A percentile compares a stretch with the other conserved stretches of the same genome.
Evolutionary conservation across 164 flowering plant species (phyloP).

Genomic region (Magnolia sinica): DNA sequence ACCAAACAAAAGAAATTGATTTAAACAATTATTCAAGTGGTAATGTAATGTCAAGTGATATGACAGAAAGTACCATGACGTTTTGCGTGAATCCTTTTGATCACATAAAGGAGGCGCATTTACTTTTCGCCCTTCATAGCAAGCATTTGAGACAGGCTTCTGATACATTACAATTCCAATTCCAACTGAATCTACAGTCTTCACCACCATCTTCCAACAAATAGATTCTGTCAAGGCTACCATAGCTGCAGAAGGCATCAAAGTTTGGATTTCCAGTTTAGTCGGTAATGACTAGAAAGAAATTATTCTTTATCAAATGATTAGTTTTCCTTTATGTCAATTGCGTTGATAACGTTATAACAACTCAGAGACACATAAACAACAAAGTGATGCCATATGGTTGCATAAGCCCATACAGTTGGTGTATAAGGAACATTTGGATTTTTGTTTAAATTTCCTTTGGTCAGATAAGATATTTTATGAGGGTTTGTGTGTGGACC

Average conservation of each 20-base stretch:
- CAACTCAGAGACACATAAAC: not conserved
- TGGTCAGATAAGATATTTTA: not conserved
- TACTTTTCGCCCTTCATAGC: slow-evolving; percentile 57
- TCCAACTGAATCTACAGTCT: slow-evolving; percentile 45
- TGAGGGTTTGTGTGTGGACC: not conserved
- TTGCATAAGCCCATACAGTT: not conserved
- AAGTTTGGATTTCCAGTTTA: not conserved
- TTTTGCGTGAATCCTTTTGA: slow-evolving; percentile 22
- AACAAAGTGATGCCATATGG: not conserved
- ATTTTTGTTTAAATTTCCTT: not conserved
- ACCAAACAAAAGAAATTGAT: not conserved
- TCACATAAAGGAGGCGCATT: slow-evolving; percentile 72
- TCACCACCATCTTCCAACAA: slow-evolving; percentile 79
- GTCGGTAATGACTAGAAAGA: not conserved
- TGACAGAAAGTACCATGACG: slow-evolving; percentile 54
- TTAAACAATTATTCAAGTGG: not conserved
- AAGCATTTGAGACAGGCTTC: slow-evolving; percentile 71
- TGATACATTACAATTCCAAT: slow-evolving; percentile 87
- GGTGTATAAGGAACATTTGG: not conserved
- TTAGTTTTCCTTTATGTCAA: not conserved
- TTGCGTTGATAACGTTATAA: not conserved
- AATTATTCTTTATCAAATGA: not conserved
- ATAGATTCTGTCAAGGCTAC: slow-evolving; percentile 69
- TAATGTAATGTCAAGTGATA: not conserved
- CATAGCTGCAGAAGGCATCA: slow-evolving; percentile 63